Conservation (phyloP, 345 rosid species). For the Eucalyptus brandiana region DNA sequence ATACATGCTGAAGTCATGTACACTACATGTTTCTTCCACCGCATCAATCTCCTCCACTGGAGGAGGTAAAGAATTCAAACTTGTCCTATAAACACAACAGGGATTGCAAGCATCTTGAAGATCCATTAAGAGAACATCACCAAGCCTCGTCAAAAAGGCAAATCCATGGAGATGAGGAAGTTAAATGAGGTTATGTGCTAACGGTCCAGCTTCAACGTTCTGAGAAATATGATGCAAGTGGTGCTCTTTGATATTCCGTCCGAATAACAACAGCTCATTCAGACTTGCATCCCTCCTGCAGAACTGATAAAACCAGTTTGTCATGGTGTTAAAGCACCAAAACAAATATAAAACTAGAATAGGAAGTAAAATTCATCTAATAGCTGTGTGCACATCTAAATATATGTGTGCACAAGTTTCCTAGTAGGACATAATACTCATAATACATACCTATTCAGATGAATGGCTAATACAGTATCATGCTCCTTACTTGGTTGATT, state of each 20-base stretch:
- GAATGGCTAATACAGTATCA: conserved; percentile 74
- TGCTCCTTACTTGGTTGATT: conserved; percentile 46
- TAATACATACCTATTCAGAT: conserved; percentile 65
- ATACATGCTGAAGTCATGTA: conserved; percentile 48
- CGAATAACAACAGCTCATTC: conserved; percentile 57
- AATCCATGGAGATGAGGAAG: conserved; percentile 76
- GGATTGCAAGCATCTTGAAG: conserved; percentile 77
- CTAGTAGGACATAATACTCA: background rate
- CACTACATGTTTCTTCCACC: conserved; percentile 63
- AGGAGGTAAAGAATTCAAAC: conserved; percentile 50
- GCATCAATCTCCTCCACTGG: conserved; percentile 52
- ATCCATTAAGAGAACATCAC: conserved; percentile 94
- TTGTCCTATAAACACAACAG: conserved; percentile 51
- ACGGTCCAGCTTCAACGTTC: conserved; percentile 60
- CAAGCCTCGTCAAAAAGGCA: conserved; percentile 77
- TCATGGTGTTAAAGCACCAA: background rate
- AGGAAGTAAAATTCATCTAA: background rate
- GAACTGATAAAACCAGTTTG: conserved; percentile 2
- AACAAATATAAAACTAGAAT: background rate
- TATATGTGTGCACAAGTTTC: background rate
- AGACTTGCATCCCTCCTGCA: conserved; percentile 56
- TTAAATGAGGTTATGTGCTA: conserved; percentile 69
- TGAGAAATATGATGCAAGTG: conserved; percentile 37
- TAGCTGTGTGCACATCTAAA: background rate
- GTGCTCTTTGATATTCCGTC: conserved; percentile 50